Base-by-base conservation (phyloP, 345 rosid genomes). In the Arabis alpina region DNA sequence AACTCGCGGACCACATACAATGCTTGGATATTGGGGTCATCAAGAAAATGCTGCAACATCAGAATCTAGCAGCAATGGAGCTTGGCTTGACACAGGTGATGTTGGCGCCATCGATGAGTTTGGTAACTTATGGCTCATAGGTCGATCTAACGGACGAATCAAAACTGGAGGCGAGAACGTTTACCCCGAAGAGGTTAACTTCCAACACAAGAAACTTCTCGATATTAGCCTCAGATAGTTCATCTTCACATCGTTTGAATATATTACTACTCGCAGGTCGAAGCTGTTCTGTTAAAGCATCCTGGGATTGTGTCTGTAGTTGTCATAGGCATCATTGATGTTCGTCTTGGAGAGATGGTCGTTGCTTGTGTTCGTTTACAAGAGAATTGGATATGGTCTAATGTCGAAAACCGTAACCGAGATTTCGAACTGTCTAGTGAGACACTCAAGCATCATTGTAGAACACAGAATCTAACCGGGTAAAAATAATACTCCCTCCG, bases 21-120 rank as follows among this genome's bases (percentile, higher is more conserved):
- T 87, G 98, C 76, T 86, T 53, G 59, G 86, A 68, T 93, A 88
- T 58, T 90, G 89, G 92, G 81, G 82, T 70, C 43, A 70, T 59
- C 66, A 74, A 13, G 71, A 32, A 5, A 79, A 76, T 3, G 67
- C 6, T 52, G 64, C 32, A 62, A 52, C 72, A 43, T 68, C 73
- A 55, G 77, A 73, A 5, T 43, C 69, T 4, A 24, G 27, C 14
- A 16, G 30, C 43, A 44, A 55, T 61, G 83, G 72, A 45, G 68
- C 50, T 73, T 93, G 97, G 97, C 80, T 93, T 28, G 92, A 87
- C 81, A 90, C 96, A 2, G 94, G 92, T 50, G 98, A 93, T 77
- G 59, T 87, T 11, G 94, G 97, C 19, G 56, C 65, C 49, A 76
- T 88, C 0, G 96, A 90, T 71, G 78, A 73, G 37, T 62, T 23